Base-by-base conservation (phyloP, 331 rosid species). In the Acacia concinna region DNA sequence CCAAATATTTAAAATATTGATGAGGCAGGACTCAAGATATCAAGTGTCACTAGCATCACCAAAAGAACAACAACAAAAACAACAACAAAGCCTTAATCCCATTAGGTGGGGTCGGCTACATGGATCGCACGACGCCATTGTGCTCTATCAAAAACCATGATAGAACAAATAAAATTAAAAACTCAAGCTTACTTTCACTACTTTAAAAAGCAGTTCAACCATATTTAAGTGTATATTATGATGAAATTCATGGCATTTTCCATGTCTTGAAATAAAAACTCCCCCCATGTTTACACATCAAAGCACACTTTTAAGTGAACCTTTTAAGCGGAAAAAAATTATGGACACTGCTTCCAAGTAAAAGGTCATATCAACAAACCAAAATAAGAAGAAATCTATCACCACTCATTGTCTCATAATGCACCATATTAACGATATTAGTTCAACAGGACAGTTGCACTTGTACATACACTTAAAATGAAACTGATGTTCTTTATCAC, bases 231-330 rank as follows among this genome's bases (percentile, higher is more conserved):
- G 15, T 18, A 40, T 25, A 27, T 66, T 32, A 81, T 60, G 40
- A 17, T 49, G 74, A 73, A 73, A 46, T 59, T 47, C 30, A 56
- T 17, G 49, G 23, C 20, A 34, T 28, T 40, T 52, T 32, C 75
- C 67, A 70, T 83, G 66, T 63, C 78, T 69, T 68, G 43, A 31
- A 69, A 75, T 5, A 38, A 54, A 46, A 83, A 75, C 35, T 7
- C 12, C 43, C 28, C 62, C 52, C 13, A n/a, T 10, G 54, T 40
- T 34, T 31, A 10, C 51, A 25, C 41, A 41, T 79, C 40, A 76
- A 80, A 54, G 52, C 69, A 71, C n/a, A 46, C 52, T 46, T 46
- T 46, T 43, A 12, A 12, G 13, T 43, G 47, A 43, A 43, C 14
- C 34, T 40, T 43, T 12, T 43, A 43, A 11, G 47, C 17, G 1